Conservation (phyloP, 805 yeast genomes). For the Kodamaea hsintzibuensis region DNA sequence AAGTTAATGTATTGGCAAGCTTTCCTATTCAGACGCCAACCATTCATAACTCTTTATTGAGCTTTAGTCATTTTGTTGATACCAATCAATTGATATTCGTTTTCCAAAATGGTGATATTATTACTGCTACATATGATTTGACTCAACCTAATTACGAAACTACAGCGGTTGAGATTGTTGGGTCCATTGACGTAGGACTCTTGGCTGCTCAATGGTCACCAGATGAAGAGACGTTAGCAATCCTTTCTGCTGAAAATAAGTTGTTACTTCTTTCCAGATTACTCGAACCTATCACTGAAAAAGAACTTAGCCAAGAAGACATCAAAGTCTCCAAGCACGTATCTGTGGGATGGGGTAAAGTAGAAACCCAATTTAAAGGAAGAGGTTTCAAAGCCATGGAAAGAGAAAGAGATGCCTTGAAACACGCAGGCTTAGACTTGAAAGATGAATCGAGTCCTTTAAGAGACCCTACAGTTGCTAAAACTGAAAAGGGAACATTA, state of each 20-base stretch:
- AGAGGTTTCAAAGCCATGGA: slow-evolving; percentile 82
- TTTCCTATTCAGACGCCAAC: slow-evolving; percentile 48
- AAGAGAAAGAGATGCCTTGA: slow-evolving; percentile 58
- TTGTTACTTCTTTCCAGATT: slow-evolving; percentile 68
- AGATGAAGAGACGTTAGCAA: slow-evolving; percentile 81
- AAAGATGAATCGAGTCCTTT: slow-evolving; percentile 57
- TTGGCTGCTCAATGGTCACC: slow-evolving; percentile 81
- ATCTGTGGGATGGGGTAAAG: slow-evolving; percentile 97
- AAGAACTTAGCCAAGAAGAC: slow-evolving; percentile 58
- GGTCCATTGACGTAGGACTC: slow-evolving; percentile 77
- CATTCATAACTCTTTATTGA: slow-evolving; percentile 35
- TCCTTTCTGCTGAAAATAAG: slow-evolving; percentile 63
- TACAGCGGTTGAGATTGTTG: slow-evolving; percentile 73
- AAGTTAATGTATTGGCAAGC: slow-evolving; percentile 56
- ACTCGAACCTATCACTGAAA: slow-evolving; percentile 79
- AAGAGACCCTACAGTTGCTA: slow-evolving; percentile 86
- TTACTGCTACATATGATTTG: slow-evolving; percentile 62
- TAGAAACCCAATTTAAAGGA: slow-evolving; percentile 95
- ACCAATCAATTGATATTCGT: slow-evolving; percentile 64
- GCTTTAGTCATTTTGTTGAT: slow-evolving; percentile 72
- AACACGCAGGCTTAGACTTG: slow-evolving; percentile 65
- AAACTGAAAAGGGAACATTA: slow-evolving; percentile 66
- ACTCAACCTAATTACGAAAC: slow-evolving; percentile 47
- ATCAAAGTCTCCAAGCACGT: slow-evolving; percentile 74
- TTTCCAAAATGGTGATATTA: slow-evolving; percentile 74